Percentiles rank a stretch among this genome's conserved stretches.
Evolutionary conservation across 768 basidiomycete species (phyloP).

Genomic region (Russula foetens): DNA sequence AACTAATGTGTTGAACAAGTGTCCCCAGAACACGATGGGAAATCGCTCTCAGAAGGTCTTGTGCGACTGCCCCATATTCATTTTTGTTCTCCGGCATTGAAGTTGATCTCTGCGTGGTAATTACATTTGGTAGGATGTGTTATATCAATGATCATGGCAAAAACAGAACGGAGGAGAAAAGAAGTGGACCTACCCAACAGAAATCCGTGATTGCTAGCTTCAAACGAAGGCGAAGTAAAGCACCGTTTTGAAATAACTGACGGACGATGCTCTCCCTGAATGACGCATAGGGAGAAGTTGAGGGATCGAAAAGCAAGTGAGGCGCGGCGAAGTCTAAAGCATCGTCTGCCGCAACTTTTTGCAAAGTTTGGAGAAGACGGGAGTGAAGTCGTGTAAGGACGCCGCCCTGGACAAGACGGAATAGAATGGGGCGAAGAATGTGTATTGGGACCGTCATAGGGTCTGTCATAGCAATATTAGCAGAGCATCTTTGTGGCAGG

Average conservation of each 20-base stretch:
- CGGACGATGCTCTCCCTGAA: slow-evolving; percentile 39
- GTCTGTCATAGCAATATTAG: slow-evolving; percentile 24
- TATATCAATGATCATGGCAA: neutral
- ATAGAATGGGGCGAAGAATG: slow-evolving; percentile 43
- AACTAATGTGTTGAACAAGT: slow-evolving; percentile 11
- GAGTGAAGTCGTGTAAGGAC: slow-evolving; percentile 33
- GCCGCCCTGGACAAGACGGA: slow-evolving; percentile 34
- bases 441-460: slow-evolving; percentile 41
- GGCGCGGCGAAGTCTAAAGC: slow-evolving; percentile 28
- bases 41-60: slow-evolving; percentile 4
- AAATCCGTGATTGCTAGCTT: slow-evolving; percentile 39
- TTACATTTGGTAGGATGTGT: neutral
- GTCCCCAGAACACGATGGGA: slow-evolving; percentile 13
- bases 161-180: neutral
- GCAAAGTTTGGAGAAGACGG: slow-evolving; percentile 41
- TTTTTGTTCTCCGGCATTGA: neutral
- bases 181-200: slow-evolving; percentile 34
- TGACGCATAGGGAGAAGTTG: slow-evolving; percentile 22
- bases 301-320: slow-evolving; percentile 26
- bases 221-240: slow-evolving; percentile 45
- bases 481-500: neutral
- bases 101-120: slow-evolving; percentile 1
- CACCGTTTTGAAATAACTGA: slow-evolving; percentile 58
- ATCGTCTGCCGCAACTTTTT: slow-evolving; percentile 29
- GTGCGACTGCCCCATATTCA: slow-evolving; percentile 11